Conservation (phyloP, 257 asterid species). For the Hygrophila difformis region DNA sequence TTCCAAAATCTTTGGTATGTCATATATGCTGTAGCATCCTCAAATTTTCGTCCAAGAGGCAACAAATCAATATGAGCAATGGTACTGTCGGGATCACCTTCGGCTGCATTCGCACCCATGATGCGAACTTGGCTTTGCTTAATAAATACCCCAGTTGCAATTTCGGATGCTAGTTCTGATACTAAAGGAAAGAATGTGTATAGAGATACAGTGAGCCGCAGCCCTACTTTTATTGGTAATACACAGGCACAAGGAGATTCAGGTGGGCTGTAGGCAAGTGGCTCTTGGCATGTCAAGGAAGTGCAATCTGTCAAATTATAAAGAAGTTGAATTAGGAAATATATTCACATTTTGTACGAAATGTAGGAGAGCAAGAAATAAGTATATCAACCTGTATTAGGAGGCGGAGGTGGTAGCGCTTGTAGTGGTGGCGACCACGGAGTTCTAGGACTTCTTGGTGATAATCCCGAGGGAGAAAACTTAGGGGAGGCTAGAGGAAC, state of each 20-base stretch:
- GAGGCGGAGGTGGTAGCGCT: constrained; percentile 86
- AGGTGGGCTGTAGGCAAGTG: constrained; percentile 63
- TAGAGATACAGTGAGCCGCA: constrained; percentile 54
- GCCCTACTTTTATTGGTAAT: constrained; percentile 76
- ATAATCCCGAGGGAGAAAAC: constrained; percentile 35
- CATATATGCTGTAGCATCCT: constrained; percentile 49
- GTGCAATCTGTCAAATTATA: constrained; percentile 50
- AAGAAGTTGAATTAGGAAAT: too few species aligned
- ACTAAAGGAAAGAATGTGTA: constrained; percentile 88
- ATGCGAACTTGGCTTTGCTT: constrained; percentile 86
- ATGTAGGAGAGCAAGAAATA: too few species aligned
- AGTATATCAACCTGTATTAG: constrained; percentile 50
- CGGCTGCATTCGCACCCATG: constrained; percentile 89
- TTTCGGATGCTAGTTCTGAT: constrained; percentile 73
- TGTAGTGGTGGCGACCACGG: constrained; percentile 41
- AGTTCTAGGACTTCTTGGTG: constrained; percentile 37
- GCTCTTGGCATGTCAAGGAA: constrained; percentile 64
- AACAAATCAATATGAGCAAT: constrained; percentile 68
- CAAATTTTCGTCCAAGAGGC: constrained; percentile 66
- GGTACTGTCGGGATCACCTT: constrained; percentile 69
- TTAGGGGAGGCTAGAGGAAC: constrained; percentile 51
- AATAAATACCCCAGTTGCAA: constrained; percentile 69
- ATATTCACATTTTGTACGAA: too few species aligned
- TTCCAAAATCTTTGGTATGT: constrained; percentile 74
- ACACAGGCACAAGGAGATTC: constrained; percentile 76